A percentile compares a stretch with the other conserved stretches of the same genome.
Evolutionary conservation across 2,329 filamentous ascomycete genomes (phyloP).

Genomic region (Ophidiomyces ophidiicola): DNA sequence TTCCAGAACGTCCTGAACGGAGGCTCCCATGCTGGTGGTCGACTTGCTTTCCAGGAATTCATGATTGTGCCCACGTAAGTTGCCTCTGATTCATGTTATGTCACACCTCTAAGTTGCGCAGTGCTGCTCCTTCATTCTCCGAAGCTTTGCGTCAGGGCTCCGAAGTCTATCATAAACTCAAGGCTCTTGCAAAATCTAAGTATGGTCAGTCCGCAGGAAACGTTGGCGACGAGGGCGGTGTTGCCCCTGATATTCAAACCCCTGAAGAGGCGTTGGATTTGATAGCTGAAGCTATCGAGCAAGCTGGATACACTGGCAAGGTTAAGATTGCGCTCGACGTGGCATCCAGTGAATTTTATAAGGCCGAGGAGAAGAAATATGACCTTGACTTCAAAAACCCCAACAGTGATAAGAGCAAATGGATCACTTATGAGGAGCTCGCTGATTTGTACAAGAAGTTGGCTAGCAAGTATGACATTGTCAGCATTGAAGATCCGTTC

Average conservation of each 20-base stretch:
- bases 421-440: constrained; percentile 97
- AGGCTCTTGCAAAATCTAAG: constrained; percentile 95
- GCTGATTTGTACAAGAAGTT: constrained; percentile 82
- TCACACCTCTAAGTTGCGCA: constrained; percentile 25
- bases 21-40: constrained; percentile 92
- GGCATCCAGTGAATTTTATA: constrained; percentile 99
- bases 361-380: constrained; percentile 95
- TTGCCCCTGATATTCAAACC: constrained; percentile 96
- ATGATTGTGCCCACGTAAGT: constrained; percentile 78
- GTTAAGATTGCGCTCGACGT: constrained; percentile 99
- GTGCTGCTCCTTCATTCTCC: constrained; percentile 74
- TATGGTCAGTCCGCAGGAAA: constrained; percentile 98
- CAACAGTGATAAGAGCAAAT: constrained; percentile 87
- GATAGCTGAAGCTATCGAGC: constrained; percentile 85
- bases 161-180: constrained; percentile 97
- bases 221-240: constrained; percentile 98
- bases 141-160: constrained; percentile 93
- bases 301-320: constrained; percentile 89
- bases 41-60: constrained; percentile 90
- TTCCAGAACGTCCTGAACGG: constrained; percentile 94
- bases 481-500: constrained; percentile 98
- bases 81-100: neutral
- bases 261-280: constrained; percentile 93
- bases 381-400: constrained; percentile 99
- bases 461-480: constrained; percentile 91